Base-by-base conservation (phyloP, 148 eudicot genomes). In the Vaccinium corymbosum region DNA sequence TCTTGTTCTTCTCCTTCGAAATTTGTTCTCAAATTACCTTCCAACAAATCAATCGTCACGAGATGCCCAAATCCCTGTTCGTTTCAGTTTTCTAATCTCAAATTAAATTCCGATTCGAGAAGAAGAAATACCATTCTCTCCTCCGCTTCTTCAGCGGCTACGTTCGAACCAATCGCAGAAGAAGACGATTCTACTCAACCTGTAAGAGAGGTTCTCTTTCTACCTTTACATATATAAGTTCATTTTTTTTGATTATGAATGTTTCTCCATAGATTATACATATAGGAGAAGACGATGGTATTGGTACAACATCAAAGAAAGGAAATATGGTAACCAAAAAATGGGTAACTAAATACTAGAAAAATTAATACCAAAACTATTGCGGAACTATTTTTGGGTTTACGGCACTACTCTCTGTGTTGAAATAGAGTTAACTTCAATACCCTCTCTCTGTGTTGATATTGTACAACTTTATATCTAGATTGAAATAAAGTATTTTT, bases 31-130 rank as follows among this genome's bases (percentile, higher is more conserved):
- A 85, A 81, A 79, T 29, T 66, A 12, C 89, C 86, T 80, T 82
- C 81, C n/a, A 88, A 88, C 81, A 76, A 70, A 80, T 64, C 87
- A 55, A 78, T 85, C 84, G 82, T 87, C 85, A 55, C 71, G 9
- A 83, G 74, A 11, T 81, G 75, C 48, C 85, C 87, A 64, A 91
- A 86, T 20, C 25, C 81, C 81, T 85, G 35, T 29, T 52, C 81
- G 83, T 86, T 84, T 27, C 72, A 64, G 5, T 71, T 74, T 59
- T 50, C 86, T 32, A 79, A 81, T 1, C 82, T 81, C 52, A 83
- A 80, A 61, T 27, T 56, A 49, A 68, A 71, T 12, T 78, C 38
- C 59, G 2, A 22, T 27, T 27, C 38, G 50, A 79, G 49, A 80
- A 14, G 22, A 80, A 14, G 19, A 85, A 72, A 53, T 73, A 78